These are phyloP conservation scores for Picea mariana DNA, from an alignment of 83 land plant species.

Conservation along the genomic window DNA sequence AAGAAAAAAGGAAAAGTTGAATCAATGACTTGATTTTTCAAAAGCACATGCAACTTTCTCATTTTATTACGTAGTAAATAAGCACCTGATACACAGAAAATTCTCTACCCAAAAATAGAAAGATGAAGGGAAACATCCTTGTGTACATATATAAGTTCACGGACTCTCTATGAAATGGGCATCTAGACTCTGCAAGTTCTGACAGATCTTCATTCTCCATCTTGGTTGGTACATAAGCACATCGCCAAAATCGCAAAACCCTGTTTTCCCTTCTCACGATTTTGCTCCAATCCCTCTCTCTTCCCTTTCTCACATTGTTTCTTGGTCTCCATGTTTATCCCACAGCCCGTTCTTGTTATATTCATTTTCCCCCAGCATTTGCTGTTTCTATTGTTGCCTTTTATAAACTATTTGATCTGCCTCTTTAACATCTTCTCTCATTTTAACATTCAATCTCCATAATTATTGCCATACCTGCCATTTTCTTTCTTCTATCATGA, in stretches of 20 bases:
- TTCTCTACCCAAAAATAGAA: not conserved
- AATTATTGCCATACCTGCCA: not conserved
- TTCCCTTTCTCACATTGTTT: not conserved
- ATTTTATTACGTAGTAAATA: too few species aligned
- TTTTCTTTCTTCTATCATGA: not conserved
- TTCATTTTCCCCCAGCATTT: not conserved
- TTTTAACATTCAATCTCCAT: too few species aligned
- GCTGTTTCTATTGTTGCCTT: not conserved
- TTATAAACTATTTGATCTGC: not conserved
- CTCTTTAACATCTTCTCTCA: not conserved
- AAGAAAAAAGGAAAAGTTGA: too few species aligned
- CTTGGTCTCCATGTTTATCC: conserved; percentile 6
- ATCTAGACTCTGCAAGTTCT: not conserved
- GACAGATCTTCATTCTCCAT: not conserved
- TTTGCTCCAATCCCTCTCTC: not conserved
- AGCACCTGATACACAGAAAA: not conserved
- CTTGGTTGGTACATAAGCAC: too few species aligned
- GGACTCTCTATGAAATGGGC: not conserved
- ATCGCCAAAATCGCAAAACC: not conserved
- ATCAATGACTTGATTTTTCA: too few species aligned
- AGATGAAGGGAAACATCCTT: not conserved
- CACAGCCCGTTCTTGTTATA: not conserved
- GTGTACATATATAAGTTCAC: not conserved
- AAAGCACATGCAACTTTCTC: too few species aligned
- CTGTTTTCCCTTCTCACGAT: not conserved